These are phyloP conservation scores for Aureobasidium sp. DNA, from an alignment of 2,329 filamentous ascomycete species.

Conservation along the genomic window DNA sequence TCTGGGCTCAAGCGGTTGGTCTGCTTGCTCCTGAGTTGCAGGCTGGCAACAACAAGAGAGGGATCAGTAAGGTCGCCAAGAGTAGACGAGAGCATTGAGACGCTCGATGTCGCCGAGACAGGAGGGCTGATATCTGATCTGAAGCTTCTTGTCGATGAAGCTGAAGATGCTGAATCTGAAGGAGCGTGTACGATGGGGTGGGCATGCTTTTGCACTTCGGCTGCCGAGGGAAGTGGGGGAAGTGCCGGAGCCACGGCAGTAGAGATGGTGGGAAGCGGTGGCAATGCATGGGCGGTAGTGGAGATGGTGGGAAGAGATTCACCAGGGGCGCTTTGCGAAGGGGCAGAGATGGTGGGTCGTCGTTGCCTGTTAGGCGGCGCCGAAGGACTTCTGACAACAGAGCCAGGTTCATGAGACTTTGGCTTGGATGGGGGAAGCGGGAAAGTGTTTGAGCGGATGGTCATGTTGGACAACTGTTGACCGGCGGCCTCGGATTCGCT, in stretches of 20 bases:
- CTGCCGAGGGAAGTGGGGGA: neutral
- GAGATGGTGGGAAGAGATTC: neutral
- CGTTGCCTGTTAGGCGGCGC: slow-evolving; percentile 4
- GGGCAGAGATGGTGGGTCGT: slow-evolving; percentile 10
- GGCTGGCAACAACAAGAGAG: slow-evolving; percentile 2
- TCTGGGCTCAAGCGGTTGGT: slow-evolving; percentile 4
- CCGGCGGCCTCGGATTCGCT: slow-evolving; percentile 10
- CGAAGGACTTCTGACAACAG: slow-evolving; percentile 8
- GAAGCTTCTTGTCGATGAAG: slow-evolving; percentile 19
- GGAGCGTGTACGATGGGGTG: slow-evolving; percentile 7
- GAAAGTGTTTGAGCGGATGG: slow-evolving; percentile 15
- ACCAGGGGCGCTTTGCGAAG: slow-evolving; percentile 1
- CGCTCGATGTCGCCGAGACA: slow-evolving; percentile 26
- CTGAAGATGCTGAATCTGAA: slow-evolving; percentile 15
- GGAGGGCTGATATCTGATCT: slow-evolving; percentile 24
- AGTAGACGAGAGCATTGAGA: slow-evolving; percentile 14
- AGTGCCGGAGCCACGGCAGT: slow-evolving; percentile 23
- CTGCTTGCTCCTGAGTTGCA: slow-evolving; percentile 10
- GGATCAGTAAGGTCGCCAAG: neutral
- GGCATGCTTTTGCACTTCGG: slow-evolving; percentile 3
- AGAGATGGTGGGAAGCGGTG: neutral
- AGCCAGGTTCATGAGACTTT: neutral
- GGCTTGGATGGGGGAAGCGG: neutral
- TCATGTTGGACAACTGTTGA: slow-evolving; percentile 5
- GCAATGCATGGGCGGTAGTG: slow-evolving; percentile 22